A percentile compares a stretch with the other conserved stretches of the same genome.
Evolutionary conservation across 495 filamentous ascomycete species (phyloP).

Genomic region (Penicillium pancosmium): DNA sequence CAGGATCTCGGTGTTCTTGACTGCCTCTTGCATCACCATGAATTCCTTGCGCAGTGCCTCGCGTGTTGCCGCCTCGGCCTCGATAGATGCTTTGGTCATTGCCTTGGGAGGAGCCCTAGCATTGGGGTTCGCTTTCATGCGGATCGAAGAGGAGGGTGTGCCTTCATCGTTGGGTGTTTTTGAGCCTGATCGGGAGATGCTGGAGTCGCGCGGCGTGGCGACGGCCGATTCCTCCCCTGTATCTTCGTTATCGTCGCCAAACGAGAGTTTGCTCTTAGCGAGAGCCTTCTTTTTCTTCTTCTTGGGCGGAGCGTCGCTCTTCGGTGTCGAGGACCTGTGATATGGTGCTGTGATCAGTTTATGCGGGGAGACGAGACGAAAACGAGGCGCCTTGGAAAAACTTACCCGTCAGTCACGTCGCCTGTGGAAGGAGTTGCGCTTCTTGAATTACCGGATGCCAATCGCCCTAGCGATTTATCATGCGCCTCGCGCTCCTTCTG

Average conservation of each 20-base stretch:
- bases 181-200: slow-evolving; percentile 38
- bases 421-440: slow-evolving; percentile 56
- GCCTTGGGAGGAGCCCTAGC: slow-evolving; percentile 73
- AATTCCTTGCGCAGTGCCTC: slow-evolving; percentile 88
- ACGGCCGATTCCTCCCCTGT: slow-evolving; percentile 36
- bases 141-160: slow-evolving; percentile 41
- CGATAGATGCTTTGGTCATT: slow-evolving; percentile 81
- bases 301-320: slow-evolving; percentile 48
- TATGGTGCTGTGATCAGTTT: slow-evolving; percentile 39
- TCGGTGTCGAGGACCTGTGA: slow-evolving; percentile 44
- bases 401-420: slow-evolving; percentile 57
- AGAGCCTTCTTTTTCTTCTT: slow-evolving; percentile 71
- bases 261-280: slow-evolving; percentile 69
- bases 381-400: slow-evolving; percentile 24
- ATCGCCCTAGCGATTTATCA: slow-evolving; percentile 55
- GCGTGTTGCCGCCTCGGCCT: slow-evolving; percentile 77
- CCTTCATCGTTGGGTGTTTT: slow-evolving; percentile 44
- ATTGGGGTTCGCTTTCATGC: slow-evolving; percentile 68
- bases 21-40: slow-evolving; percentile 75
- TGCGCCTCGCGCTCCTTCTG: slow-evolving; percentile 84
- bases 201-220: slow-evolving; percentile 38
- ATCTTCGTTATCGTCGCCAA: slow-evolving; percentile 60
- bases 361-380: slow-evolving; percentile 1
- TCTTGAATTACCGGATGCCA: slow-evolving; percentile 51
- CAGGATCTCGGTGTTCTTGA: slow-evolving; percentile 86